Base-by-base conservation (phyloP, 2,329 filamentous ascomycete genomes). In the Penicillium thymicola region DNA sequence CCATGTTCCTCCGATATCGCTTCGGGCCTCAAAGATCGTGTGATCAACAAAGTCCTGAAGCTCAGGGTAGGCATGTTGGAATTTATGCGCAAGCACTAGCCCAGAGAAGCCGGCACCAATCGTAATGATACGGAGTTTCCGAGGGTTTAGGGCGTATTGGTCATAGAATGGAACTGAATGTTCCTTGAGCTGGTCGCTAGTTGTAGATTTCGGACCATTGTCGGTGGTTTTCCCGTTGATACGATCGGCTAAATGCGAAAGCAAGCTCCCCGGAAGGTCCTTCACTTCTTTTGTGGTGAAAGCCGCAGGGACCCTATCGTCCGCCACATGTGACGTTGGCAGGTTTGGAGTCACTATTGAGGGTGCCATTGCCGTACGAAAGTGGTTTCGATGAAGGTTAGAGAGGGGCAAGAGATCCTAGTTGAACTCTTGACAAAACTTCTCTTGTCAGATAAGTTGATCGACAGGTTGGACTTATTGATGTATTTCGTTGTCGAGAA, bases 21-120 rank as follows among this genome's bases (percentile, higher is more conserved):
- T 72, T 68, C 57, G 74, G 72, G 51, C 55, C 61, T 80, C 78
- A 52, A 78, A 80, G 50, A 80, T 75, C 0, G 71, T 67, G 44
- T 75, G 67, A 5, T 73, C 70, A 30, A 76, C 65, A 18, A 67
- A 63, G 21, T 71, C 66, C 13, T 70, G 61, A 18, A 48, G 45
- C 7, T 48, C 45, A 21, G 72, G 55, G n/a, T 72, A 67, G 42
- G 71, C 67, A 54, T 76, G 69, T 52, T 76, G 70, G 46, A 78
- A 61, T 58, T 76, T 76, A 58, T 77, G 70, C 3, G 75, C 75
- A 23, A 78, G 62, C 30, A 70, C 68, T 59, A 78, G 65, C 1
- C 72, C 75, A 5, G 70, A 72, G 37, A 63, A 64, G 1, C 63
- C 63, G 2, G 63, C 63, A 11, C 63, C 63, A n/a, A 65, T 64